Percentiles rank a stretch among this genome's conserved stretches.
These are phyloP conservation scores for Aaosphaeria arxii DNA, from an alignment of 2,329 filamentous ascomycete species.

Conservation along the genomic window DNA sequence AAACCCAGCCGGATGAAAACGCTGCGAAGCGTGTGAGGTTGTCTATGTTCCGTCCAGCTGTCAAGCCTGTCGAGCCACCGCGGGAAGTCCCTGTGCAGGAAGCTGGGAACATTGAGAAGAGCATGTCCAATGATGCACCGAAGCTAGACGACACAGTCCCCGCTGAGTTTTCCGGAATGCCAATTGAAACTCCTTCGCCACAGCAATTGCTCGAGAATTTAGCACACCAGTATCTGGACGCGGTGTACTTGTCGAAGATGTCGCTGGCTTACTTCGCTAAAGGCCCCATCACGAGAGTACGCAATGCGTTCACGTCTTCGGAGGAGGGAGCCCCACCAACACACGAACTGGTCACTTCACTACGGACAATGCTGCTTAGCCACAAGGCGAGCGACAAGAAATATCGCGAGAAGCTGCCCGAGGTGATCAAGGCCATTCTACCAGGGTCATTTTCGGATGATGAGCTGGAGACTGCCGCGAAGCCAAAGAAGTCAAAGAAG, in stretches of 20 bases:
- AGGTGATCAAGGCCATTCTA: conserved; percentile 58
- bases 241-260: conserved; percentile 56
- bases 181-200: conserved; percentile 13
- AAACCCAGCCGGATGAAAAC: conserved; percentile 7
- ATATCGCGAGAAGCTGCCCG: conserved; percentile 68
- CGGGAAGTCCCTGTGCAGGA: neutral
- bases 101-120: neutral
- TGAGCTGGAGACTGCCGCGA: conserved; percentile 24
- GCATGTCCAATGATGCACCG: neutral
- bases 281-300: conserved; percentile 71
- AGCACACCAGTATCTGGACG: conserved; percentile 40
- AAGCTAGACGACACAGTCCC: neutral
- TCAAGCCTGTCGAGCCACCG: conserved; percentile 1
- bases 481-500: conserved; percentile 38
- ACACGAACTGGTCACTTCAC: conserved; percentile 62
- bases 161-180: neutral
- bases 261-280: conserved; percentile 83
- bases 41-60: conserved; percentile 27
- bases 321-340: conserved; percentile 60
- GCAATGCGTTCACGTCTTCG: conserved; percentile 66
- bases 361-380: conserved; percentile 66
- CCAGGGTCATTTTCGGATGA: conserved; percentile 45
- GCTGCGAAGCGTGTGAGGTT: conserved; percentile 22
- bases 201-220: conserved; percentile 52
- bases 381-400: conserved; percentile 73